Evolutionary conservation across 2,329 filamentous ascomycete genomes (phyloP).

Genomic region (Pyrenochaeta sp.): DNA sequence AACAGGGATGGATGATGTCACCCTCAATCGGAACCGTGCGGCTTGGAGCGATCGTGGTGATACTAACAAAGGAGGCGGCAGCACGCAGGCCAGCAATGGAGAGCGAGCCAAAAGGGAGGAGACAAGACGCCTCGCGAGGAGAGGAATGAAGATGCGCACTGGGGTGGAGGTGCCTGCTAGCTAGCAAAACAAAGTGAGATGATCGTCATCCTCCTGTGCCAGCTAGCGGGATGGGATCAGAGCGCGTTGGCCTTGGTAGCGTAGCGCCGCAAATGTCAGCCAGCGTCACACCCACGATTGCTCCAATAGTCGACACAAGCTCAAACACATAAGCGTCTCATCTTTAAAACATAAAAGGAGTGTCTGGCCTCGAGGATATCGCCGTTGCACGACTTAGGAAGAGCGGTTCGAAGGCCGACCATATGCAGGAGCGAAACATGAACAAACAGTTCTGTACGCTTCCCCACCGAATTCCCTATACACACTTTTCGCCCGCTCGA

Average conservation of each 20-base stretch:
- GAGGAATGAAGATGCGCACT: conserved; percentile 7
- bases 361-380: neutral
- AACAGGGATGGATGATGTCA: conserved; percentile 32
- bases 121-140: neutral
- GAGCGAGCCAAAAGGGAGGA: neutral
- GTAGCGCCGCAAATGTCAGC: neutral
- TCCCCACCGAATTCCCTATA: neutral
- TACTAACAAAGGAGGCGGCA: conserved; percentile 5
- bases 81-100: conserved; percentile 3
- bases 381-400: neutral
- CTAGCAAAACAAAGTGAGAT: conserved; percentile 16
- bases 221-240: neutral
- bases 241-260: neutral
- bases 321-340: conserved; percentile 20
- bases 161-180: conserved; percentile 7
- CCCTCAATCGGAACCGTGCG: conserved; percentile 14
- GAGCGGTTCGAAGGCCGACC: neutral
- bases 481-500: neutral
- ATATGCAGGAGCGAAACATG: too few species aligned
- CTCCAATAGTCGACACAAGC: conserved; percentile 10
- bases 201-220: conserved; percentile 15
- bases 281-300: neutral
- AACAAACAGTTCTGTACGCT: too few species aligned
- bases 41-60: neutral
- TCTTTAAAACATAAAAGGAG: neutral